Evolutionary conservation across 176 grass and related monocot genomes (phyloP).

Genomic region (Phoenix dactylifera): DNA sequence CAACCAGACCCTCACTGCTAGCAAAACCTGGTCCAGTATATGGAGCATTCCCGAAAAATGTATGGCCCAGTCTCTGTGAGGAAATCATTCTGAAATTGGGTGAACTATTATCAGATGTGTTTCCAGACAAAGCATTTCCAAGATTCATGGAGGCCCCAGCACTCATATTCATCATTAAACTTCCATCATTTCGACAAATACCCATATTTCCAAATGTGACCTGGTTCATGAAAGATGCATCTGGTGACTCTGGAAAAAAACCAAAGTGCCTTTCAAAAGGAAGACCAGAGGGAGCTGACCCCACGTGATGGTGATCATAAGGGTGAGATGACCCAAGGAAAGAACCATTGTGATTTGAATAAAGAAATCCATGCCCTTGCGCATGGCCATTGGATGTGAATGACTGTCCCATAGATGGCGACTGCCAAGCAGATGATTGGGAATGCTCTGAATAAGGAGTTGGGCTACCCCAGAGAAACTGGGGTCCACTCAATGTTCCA

Average conservation of each 20-base stretch:
- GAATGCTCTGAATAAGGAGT: slow-evolving; percentile 13
- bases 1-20: slow-evolving; percentile 27
- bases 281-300: slow-evolving; percentile 39
- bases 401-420: slow-evolving; percentile 16
- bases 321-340: slow-evolving; percentile 15
- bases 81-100: slow-evolving; percentile 16
- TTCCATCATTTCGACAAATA: slow-evolving; percentile 14
- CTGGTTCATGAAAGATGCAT: slow-evolving; percentile 28
- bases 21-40: slow-evolving; percentile 12
- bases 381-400: slow-evolving; percentile 18
- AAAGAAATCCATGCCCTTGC: slow-evolving; percentile 19
- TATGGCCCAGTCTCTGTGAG: background rate
- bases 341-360: slow-evolving; percentile 13
- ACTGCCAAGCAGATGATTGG: slow-evolving; percentile 25
- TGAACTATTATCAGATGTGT: slow-evolving; percentile 15
- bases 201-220: slow-evolving; percentile 28
- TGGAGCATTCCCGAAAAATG: slow-evolving; percentile 13
- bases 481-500: slow-evolving; percentile 18
- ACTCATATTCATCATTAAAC: slow-evolving; percentile 16
- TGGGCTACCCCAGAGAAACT: slow-evolving; percentile 37
- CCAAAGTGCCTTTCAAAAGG: slow-evolving; percentile 28
- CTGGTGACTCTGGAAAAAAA: slow-evolving; percentile 27
- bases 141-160: slow-evolving; percentile 8
- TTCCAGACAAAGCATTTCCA: slow-evolving; percentile 9
- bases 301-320: slow-evolving; percentile 7